These are phyloP conservation scores for Aspergillus unguis DNA, from an alignment of 2,329 filamentous ascomycete genomes.

Conservation along the genomic window DNA sequence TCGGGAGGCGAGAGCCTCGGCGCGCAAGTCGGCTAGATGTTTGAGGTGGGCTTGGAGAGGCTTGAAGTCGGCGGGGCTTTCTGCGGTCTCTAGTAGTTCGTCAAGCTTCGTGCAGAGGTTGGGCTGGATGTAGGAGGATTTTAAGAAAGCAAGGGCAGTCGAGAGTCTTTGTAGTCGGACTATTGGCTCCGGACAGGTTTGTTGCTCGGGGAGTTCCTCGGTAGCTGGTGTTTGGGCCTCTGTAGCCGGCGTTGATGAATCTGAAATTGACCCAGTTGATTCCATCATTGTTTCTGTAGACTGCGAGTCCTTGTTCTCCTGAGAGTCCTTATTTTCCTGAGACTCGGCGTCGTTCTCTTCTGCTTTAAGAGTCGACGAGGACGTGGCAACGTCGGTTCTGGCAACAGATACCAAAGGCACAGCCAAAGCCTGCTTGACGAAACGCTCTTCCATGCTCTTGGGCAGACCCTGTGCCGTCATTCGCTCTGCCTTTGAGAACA, in stretches of 20 bases:
- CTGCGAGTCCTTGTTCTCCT: conserved; percentile 29
- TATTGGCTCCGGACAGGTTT: conserved; percentile 34
- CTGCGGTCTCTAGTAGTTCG: conserved; percentile 34
- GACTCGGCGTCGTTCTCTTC: conserved; percentile 25
- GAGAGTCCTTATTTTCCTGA: conserved; percentile 24
- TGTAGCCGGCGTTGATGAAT: conserved; percentile 40
- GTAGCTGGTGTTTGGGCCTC: conserved; percentile 19
- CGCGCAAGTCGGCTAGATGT: conserved; percentile 63
- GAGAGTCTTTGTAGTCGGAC: conserved; percentile 47
- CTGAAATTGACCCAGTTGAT: conserved; percentile 32
- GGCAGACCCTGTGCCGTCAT: conserved; percentile 68
- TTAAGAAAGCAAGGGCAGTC: conserved; percentile 50
- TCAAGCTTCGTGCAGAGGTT: conserved; percentile 39
- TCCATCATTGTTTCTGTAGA: conserved; percentile 25
- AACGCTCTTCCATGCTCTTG: conserved; percentile 77
- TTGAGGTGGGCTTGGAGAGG: conserved; percentile 68
- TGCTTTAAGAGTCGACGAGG: neutral
- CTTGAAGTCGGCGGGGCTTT: conserved; percentile 61
- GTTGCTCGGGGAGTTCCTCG: conserved; percentile 21
- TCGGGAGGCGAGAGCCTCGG: conserved; percentile 67
- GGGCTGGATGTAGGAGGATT: conserved; percentile 47
- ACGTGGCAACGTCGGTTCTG: conserved; percentile 48
- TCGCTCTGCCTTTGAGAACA: conserved; percentile 68
- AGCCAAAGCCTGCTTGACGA: conserved; percentile 72
- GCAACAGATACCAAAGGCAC: conserved; percentile 69